These are phyloP conservation scores for Calonectria henricotiae DNA, from an alignment of 2,329 filamentous ascomycete species.

Conservation along the genomic window DNA sequence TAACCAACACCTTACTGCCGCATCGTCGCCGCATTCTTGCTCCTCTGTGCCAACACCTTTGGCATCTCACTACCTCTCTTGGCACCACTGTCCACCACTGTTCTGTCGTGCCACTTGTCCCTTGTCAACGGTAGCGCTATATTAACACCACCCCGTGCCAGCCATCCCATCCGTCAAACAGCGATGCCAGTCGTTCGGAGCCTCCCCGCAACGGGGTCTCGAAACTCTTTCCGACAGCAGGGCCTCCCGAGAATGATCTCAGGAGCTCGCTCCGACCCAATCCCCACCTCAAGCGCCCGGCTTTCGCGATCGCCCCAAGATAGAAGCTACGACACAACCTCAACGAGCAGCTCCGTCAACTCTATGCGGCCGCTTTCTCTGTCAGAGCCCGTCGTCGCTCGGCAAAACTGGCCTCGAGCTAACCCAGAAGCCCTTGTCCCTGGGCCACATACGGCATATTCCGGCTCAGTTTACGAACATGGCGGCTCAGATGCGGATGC, in stretches of 20 bases:
- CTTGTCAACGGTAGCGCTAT: not conserved
- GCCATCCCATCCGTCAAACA: too few relatives aligned
- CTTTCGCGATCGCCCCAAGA: not conserved
- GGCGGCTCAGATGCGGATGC: not conserved
- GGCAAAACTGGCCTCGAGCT: not conserved
- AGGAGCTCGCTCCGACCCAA: not conserved
- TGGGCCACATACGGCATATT: too few relatives aligned
- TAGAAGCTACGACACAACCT: not conserved
- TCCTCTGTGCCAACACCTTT: not conserved
- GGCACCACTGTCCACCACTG: not conserved
- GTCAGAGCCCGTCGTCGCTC: not conserved
- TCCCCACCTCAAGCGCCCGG: not conserved
- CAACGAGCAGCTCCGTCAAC: not conserved
- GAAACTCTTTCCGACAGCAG: not conserved
- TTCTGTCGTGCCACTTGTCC: constrained; percentile 8
- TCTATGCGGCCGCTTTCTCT: not conserved
- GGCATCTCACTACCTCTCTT: not conserved
- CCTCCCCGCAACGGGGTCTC: not conserved
- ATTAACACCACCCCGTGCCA: not conserved
- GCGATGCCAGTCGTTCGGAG: not conserved
- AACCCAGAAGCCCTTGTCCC: not conserved
- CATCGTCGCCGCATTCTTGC: not conserved
- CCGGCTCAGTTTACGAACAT: too few relatives aligned
- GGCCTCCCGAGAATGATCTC: not conserved
- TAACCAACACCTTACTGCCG: not conserved